A percentile compares a stretch with the other conserved stretches of the same genome.
These are phyloP conservation scores for Kwoniella europaea DNA, from an alignment of 768 basidiomycete species.

Conservation along the genomic window DNA sequence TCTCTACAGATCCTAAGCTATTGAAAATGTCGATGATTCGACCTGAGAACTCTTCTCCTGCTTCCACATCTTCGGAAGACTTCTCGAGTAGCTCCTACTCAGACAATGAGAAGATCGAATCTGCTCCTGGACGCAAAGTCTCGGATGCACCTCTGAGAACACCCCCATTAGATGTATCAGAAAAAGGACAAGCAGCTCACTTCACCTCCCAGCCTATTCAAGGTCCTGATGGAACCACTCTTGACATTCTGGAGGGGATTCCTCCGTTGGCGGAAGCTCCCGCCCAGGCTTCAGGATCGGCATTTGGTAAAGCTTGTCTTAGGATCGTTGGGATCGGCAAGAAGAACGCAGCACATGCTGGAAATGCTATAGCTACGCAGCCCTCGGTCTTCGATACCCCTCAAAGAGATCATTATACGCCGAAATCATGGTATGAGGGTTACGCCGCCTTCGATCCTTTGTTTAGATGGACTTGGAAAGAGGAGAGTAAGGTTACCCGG, in stretches of 20 bases:
- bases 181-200: slow-evolving; percentile 11
- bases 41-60: background rate
- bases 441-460: slow-evolving; percentile 68
- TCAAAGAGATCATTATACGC: slow-evolving; percentile 38
- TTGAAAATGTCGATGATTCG: slow-evolving; percentile 5
- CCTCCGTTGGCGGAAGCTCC: slow-evolving; percentile 14
- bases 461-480: slow-evolving; percentile 74
- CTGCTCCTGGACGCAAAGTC: background rate
- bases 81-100: slow-evolving; percentile 2
- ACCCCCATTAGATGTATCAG: slow-evolving; percentile 10
- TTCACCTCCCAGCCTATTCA: slow-evolving; percentile 10
- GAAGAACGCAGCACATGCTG: slow-evolving; percentile 7
- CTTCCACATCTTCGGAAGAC: slow-evolving; percentile 10
- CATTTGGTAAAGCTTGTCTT: slow-evolving; percentile 17
- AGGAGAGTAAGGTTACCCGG: slow-evolving; percentile 65
- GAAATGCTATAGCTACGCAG: slow-evolving; percentile 44
- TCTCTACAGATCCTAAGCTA: background rate
- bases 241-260: slow-evolving; percentile 6
- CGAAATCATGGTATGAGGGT: slow-evolving; percentile 28
- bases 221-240: slow-evolving; percentile 10
- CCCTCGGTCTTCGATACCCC: slow-evolving; percentile 46
- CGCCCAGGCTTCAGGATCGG: slow-evolving; percentile 8
- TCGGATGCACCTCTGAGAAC: background rate
- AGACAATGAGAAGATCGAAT: slow-evolving; percentile 9
- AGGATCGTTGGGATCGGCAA: slow-evolving; percentile 17